These are phyloP conservation scores for Fusarium papillatum DNA, from an alignment of 2,329 filamentous ascomycete genomes.

Conservation along the genomic window DNA sequence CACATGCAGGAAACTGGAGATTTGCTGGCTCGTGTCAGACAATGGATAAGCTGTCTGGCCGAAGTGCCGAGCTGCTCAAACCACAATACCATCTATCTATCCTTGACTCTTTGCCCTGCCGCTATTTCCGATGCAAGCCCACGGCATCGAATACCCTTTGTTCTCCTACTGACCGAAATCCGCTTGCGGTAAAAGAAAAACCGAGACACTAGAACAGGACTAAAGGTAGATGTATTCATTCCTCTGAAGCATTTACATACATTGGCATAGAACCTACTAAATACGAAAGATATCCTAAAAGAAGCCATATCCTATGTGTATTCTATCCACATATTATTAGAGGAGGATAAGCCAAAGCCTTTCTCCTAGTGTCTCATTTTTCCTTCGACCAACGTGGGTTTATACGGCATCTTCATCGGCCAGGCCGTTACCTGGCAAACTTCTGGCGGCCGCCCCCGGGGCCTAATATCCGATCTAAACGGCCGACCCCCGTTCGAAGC, in stretches of 20 bases:
- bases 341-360: background rate
- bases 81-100: background rate
- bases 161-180: background rate
- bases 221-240: background rate
- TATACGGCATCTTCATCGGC: background rate
- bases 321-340: background rate
- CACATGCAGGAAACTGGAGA: background rate
- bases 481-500: background rate
- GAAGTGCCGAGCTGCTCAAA: background rate
- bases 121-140: background rate
- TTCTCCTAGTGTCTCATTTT: background rate
- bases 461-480: constrained; percentile 4
- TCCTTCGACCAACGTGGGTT: background rate
- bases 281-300: background rate
- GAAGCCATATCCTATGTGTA: background rate
- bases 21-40: background rate
- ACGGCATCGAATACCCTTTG: background rate
- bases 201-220: background rate
- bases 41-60: constrained; percentile 5
- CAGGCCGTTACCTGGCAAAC: background rate
- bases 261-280: background rate
- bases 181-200: background rate
- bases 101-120: background rate
- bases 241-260: background rate
- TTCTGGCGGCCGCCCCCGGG: background rate